These are phyloP conservation scores for Hyparrhenia diplandra DNA, from an alignment of 176 grass and related monocot genomes.

Conservation along the genomic window DNA sequence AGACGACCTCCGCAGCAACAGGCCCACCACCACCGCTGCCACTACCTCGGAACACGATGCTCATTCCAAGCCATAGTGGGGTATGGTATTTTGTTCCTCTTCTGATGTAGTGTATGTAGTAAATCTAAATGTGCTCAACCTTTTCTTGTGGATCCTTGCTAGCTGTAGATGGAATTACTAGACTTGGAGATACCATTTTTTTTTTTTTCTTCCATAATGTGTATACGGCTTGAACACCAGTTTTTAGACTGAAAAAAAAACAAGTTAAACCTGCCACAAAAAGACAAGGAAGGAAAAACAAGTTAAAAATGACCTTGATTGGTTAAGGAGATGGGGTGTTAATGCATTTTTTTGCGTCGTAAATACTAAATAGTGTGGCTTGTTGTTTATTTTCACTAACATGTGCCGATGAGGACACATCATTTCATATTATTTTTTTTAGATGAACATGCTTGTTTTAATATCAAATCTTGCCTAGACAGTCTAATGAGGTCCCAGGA, in stretches of 20 bases:
- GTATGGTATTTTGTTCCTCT: not conserved
- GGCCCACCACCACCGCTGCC: not conserved
- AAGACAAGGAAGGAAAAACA: not conserved
- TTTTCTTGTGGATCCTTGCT: not conserved
- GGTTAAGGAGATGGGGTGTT: not conserved
- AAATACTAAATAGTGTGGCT: not conserved
- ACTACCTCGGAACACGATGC: not conserved
- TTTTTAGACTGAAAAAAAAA: not conserved
- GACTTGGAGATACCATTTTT: not conserved
- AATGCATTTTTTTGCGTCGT: not conserved
- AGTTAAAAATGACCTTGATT: not conserved
- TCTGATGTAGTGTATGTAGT: not conserved
- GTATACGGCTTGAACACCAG: not conserved
- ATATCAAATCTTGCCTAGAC: not conserved
- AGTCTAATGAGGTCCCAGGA: not conserved
- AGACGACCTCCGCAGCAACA: slow-evolving; percentile 56
- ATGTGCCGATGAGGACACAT: not conserved
- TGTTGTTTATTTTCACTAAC: not conserved
- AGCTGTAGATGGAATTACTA: not conserved
- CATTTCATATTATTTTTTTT: not conserved
- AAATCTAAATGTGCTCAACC: slow-evolving; percentile 6
- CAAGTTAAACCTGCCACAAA: not conserved
- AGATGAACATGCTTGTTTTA: not conserved
- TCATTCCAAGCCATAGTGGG: slow-evolving; percentile 35
- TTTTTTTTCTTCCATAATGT: not conserved